Evolutionary conservation across 2,329 filamentous ascomycete genomes (phyloP), one percentile per base, ranked within the genome.

Genomic region (Trichoderma sp.): DNA sequence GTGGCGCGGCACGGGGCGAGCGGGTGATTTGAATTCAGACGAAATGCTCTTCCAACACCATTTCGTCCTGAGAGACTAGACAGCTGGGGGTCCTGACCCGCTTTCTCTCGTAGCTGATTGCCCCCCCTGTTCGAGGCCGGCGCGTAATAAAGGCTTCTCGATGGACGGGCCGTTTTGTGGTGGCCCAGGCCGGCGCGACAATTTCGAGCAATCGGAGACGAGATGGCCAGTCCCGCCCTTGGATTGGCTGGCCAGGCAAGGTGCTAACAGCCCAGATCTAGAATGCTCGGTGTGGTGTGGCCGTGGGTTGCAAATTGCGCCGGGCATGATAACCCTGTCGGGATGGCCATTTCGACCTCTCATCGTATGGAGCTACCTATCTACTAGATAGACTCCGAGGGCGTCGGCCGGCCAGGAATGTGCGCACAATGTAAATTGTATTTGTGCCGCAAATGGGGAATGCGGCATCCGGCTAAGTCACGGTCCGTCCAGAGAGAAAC

Each of bases 101-200:
- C 58, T 52, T 64, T 54, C 50, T 13, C 50, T 56, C 52, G 67
- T 64, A 63, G 52, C 71, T 71, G 69, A 67, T 64, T 67, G 69
- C 71, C 80, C 78, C 81, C 78, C 80, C 82, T 77, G 80, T 82
- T 76, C 75, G 72, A 77, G 71, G 67, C 72, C 72, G 84, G 84
- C 84, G 84, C 84, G 80, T 86, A 86, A 83, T 79, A 75, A 78
- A 79, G 78, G 78, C 78, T 80, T 80, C 76, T 78, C 77, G 80
- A 76, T 85, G 83, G 83, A 78, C 77, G 76, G 77, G 72, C 70
- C 73, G 75, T 72, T 72, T 74, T 75, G 34, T 39, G 34, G 61
- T 61, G 67, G 56, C 45, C 67, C 37, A 78, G 78, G 77, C 78
- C 78, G 77, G 76, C 76, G 78, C 76, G 72, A 73, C 74, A 73